phyloP scores from a whole-genome alignment of 2,329 filamentous ascomycete genomes.

The Aspergillus oerlinghausenensis region DNA sequence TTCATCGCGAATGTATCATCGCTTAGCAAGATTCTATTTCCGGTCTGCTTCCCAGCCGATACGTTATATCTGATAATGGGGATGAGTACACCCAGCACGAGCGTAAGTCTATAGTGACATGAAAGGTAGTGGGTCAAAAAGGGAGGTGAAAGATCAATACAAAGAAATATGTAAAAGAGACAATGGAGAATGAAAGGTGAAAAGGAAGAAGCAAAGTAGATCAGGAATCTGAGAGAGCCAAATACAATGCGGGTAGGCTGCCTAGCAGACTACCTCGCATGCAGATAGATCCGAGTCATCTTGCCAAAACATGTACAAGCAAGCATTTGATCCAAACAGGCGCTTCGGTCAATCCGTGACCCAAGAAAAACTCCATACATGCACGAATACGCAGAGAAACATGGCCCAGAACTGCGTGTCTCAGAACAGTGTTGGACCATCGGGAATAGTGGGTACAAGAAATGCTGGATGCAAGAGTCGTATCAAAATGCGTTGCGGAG shows the following conservation, averaged over 20 bases:
- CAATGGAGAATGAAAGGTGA: constrained; percentile 10
- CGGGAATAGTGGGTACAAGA: constrained; percentile 17
- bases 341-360: constrained; percentile 19
- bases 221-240: constrained; percentile 1
- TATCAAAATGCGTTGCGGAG: constrained; percentile 15
- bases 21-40: constrained; percentile 1
- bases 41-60: constrained; percentile 13
- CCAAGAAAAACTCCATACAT: constrained; percentile 22
- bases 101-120: constrained; percentile 23
- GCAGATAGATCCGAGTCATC: constrained; percentile 14
- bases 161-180: constrained; percentile 6
- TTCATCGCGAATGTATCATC: neutral
- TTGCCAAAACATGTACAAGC: constrained; percentile 23
- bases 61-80: constrained; percentile 13
- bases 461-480: constrained; percentile 22
- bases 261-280: constrained; percentile 14
- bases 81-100: constrained; percentile 14
- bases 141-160: constrained; percentile 7
- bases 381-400: constrained; percentile 2
- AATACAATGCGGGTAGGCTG: constrained; percentile 12
- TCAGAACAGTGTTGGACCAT: neutral
- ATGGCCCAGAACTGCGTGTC: neutral
- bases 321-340: constrained; percentile 15
- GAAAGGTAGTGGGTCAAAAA: constrained; percentile 6
- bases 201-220: constrained; percentile 5